Evolutionary conservation across 2,329 filamentous ascomycete genomes (phyloP), one percentile per base, ranked within the genome.

Genomic region (Fusarium dlaminii): DNA sequence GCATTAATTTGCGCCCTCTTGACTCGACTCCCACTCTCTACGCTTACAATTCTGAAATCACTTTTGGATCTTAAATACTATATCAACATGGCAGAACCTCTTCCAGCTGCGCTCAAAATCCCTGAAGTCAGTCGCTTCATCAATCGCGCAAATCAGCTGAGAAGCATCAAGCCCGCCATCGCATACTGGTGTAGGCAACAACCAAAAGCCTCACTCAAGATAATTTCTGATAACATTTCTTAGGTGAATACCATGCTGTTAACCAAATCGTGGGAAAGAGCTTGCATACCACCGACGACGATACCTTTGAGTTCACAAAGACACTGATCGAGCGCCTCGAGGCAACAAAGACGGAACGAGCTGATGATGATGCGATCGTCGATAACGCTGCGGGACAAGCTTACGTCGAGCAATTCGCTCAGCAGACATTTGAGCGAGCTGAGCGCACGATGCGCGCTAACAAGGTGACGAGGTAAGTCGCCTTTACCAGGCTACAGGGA

Each of bases 351-450:
- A 85, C 85, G 17, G 89, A 93, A 65, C 91, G 96, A 79, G 87
- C 91, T 15, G 87, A 89, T 54, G 94, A 98, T 79, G 94, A 97
- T 80, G 93, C 95, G 22, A 91, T 98, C 61, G 87, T 90, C 11
- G 96, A 98, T 82, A 95, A 98, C 77, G 86, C 91, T 4, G 94
- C 93, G 8, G 96, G 94, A 3, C 94, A 95, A 82, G 95, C 94
- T 61, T 98, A 98, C 78, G 92, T 98, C 54, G 95, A 98, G 82
- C 93, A 98, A 81, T 99, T 99, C 82, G 96, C 93, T 1, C 87
- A 96, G 73, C 93, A 98, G 79, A 95, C 95, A 1, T 95, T 99
- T 73, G 89, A 92, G 54, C 90, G 94, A 72, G 96, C 94, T 8
- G 94, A 98, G 79, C 90, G 92, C 63, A 92, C 94, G 1, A 90